These are phyloP conservation scores for Hansenula lynferdii DNA, from an alignment of 1,139 yeast genomes.

Conservation along the genomic window DNA sequence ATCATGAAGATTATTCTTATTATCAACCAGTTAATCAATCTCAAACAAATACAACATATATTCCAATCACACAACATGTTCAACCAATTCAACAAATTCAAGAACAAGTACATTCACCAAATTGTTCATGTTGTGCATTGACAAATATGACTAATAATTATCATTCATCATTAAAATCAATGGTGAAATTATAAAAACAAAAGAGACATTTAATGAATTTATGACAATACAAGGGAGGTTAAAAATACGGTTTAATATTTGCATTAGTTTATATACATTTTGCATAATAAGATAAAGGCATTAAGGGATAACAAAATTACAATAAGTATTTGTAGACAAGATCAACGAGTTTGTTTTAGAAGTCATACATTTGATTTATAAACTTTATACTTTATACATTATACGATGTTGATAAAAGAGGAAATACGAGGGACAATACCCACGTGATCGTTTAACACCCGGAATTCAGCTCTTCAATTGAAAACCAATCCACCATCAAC, in stretches of 20 bases:
- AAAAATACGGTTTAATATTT: not conserved
- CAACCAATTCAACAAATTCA: not conserved
- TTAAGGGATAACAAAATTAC: not conserved
- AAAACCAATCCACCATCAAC: slow-evolving; percentile 37
- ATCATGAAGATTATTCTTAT: too few relatives aligned
- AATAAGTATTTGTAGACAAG: too few relatives aligned
- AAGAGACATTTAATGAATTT: not conserved
- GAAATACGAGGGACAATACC: too few relatives aligned
- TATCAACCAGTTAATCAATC: too few relatives aligned
- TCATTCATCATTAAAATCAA: not conserved
- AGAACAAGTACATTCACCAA: not conserved
- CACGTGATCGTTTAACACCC: too few relatives aligned
- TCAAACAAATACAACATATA: too few relatives aligned
- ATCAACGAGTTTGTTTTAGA: too few relatives aligned
- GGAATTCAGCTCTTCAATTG: slow-evolving; percentile 7
- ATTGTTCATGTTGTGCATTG: slow-evolving; percentile 1
- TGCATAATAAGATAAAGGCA: not conserved
- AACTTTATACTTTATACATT: too few relatives aligned
- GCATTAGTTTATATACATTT: not conserved
- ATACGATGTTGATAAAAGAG: too few relatives aligned
- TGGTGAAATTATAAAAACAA: not conserved
- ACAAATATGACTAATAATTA: not conserved
- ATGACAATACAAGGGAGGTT: not conserved
- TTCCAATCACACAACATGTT: not conserved
- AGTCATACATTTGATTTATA: too few relatives aligned